Base-by-base conservation (phyloP, 768 basidiomycete genomes). In the Erythrobasidium yunnanense region DNA sequence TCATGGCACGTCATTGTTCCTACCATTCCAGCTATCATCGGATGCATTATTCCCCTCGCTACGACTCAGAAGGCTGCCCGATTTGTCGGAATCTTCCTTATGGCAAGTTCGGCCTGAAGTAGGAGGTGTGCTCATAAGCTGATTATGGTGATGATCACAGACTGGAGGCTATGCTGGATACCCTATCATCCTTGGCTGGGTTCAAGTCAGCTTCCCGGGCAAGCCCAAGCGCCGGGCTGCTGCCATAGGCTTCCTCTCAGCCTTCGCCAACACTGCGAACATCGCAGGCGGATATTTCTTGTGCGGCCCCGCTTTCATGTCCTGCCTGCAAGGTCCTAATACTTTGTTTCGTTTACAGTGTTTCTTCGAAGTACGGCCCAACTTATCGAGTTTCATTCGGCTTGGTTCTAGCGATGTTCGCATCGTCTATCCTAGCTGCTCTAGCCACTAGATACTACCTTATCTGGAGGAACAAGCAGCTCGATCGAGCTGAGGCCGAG, bases 1-100 rank as follows among this genome's bases (percentile, higher is more conserved):
- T 87, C 82, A 78, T 81, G 78, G 72, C 86, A 90, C 75, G 83
- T 83, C 58, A 75, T 77, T 0, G 52, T 75, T 11, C 79, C 86
- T 0, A 74, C 86, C 38, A 63, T 77, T 23, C 56, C 84, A 15
- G 87, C 86, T 17, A 80, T 87, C 65, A 85, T 11, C 86, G 86
- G 3, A 87, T 85, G 73, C 65, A 81, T 46, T 79, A 87, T 57
- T 34, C 81, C 86, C 1, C 79, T 83, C 55, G 78, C 80, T 8
- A 87, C 84, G 1, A 83, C 83, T 82, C 83, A 83, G 71, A 77
- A 78, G 7, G 55, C 55, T 7, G 55, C 55, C 13, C 55, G 55
- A 4, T 57, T 47, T 22, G 32, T 38, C 4, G 55, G 55, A 15
- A 6, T 57, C 32, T 57, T 57, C 55, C 32, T 57, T 5, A 57